A percentile compares a stretch with the other conserved stretches of the same genome.
phyloP scores from a whole-genome alignment of 164 flowering plant species.

The Dillenia turbinata region DNA sequence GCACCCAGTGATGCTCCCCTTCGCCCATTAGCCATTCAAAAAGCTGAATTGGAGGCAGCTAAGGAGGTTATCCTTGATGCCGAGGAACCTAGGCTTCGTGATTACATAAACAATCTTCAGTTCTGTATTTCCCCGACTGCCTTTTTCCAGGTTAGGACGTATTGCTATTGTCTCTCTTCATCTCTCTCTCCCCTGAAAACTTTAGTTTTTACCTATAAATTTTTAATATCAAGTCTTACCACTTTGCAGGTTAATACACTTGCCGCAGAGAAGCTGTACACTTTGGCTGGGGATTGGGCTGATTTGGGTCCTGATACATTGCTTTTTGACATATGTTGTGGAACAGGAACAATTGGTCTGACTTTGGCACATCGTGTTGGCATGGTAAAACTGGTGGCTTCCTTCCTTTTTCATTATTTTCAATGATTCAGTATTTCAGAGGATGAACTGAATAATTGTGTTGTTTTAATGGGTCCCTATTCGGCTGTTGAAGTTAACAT shows the following conservation, averaged over 20 bases:
- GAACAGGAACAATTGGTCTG: conserved; percentile 94
- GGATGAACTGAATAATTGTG: no score
- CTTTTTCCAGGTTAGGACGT: conserved; percentile 73
- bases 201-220: background rate
- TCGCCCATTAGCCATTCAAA: conserved; percentile 44
- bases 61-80: conserved; percentile 13
- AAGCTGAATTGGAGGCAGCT: conserved; percentile 20
- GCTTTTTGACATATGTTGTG: conserved; percentile 94
- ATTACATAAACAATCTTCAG: conserved; percentile 63
- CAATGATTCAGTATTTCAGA: no score
- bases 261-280: conserved; percentile 69
- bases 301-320: conserved; percentile 81
- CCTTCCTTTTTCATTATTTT: background rate
- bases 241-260: conserved; percentile 54
- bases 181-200: conserved; percentile 1
- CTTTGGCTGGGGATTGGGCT: conserved; percentile 99
- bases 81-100: conserved; percentile 71
- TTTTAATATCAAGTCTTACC: background rate
- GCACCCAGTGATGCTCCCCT: conserved; percentile 91
- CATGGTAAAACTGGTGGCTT: conserved; percentile 55
- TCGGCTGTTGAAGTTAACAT: no score
- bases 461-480: no score
- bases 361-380: conserved; percentile 96
- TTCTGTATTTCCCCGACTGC: conserved; percentile 94
- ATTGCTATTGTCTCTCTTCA: conserved; percentile 3